Evolutionary conservation across 2,329 filamentous ascomycete genomes (phyloP), one percentile per base, ranked within the genome.

Genomic region (Xylariaceae sp.): DNA sequence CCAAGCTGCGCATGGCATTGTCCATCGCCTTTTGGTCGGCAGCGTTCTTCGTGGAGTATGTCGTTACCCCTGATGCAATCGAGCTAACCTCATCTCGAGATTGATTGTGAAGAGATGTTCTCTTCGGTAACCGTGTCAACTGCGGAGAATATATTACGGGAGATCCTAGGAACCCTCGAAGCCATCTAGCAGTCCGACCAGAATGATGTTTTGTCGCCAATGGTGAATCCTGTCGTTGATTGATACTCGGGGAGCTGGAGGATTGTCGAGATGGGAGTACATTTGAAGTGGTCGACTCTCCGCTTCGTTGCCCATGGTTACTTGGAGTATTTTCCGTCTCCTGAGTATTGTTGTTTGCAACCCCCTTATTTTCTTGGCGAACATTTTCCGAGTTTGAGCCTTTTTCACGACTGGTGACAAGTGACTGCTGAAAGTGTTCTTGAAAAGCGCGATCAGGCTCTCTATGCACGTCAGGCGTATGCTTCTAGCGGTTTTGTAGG

Each of bases 1-100:
- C 78, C 30, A 82, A 69, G 59, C 80, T 75, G 17, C 63, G 51
- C 65, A 72, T 63, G 4, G 67, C 67, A 9, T 63, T 58, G 49
- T 66, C 58, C 56, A 72, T 70, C 8, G 64, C 63, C 13, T 60
- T 57, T 8, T 53, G 63, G 47, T 71, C 66, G 7, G 63, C 63
- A 13, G 53, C 62, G 49, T 66, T 68, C 55, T 69, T 37, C 5
- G 55, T 58, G 1, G 70, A 71, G 60, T 69, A 72, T 23, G 64
- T 68, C 13, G 69, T 66, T 17, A 67, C 66, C 39, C 62, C 62
- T 11, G 67, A 69, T 18, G 51, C 30, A 30, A 59, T 23, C 5
- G 62, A 62, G 18, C 52, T 53, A 6, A 52, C 39, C 2, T 62
- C 53, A 13, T 64, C 56, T 57, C 63, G 63, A 5, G 66, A 60